Evolutionary conservation across 129 eudicot species (phyloP).

Genomic region (Helichrysum umbraculigerum): DNA sequence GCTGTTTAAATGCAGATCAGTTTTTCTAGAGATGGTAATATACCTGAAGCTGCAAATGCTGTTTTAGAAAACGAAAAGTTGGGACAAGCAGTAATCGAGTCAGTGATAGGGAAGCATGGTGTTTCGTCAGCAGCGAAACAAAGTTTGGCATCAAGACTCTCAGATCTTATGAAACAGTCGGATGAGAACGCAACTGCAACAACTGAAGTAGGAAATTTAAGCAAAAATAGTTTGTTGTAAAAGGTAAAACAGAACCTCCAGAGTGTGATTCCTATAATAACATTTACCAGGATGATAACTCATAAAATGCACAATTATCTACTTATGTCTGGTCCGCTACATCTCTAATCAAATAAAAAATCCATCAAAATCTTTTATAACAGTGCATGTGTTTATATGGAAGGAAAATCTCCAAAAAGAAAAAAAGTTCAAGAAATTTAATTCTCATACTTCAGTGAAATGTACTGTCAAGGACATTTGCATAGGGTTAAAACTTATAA

Average conservation of each 20-base stretch:
- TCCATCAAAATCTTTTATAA: not conserved
- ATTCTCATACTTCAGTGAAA: not conserved
- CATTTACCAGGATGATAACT: not conserved
- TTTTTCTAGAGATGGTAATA: constrained; percentile 55
- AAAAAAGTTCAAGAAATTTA: not conserved
- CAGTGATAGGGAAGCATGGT: constrained; percentile 82
- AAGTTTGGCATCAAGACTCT: constrained; percentile 71
- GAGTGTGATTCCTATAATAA: not conserved
- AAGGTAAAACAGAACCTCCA: not conserved
- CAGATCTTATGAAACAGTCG: constrained; percentile 45
- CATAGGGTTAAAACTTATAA: too few species aligned
- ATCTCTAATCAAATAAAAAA: not conserved
- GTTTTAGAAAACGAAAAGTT: constrained; percentile 61
- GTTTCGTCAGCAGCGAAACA: constrained; percentile 82
- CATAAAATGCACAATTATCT: not conserved
- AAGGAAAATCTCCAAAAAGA: too few species aligned
- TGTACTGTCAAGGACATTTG: not conserved
- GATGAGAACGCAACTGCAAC: constrained; percentile 9
- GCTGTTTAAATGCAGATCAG: constrained; percentile 49
- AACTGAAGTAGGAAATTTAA: not conserved
- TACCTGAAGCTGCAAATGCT: constrained; percentile 52
- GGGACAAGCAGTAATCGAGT: constrained; percentile 70
- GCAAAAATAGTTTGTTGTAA: not conserved
- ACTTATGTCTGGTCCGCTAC: not conserved
- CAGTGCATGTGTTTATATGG: not conserved